These are phyloP conservation scores for Calonectria hawksworthii DNA, from an alignment of 2,329 filamentous ascomycete genomes.

Conservation along the genomic window DNA sequence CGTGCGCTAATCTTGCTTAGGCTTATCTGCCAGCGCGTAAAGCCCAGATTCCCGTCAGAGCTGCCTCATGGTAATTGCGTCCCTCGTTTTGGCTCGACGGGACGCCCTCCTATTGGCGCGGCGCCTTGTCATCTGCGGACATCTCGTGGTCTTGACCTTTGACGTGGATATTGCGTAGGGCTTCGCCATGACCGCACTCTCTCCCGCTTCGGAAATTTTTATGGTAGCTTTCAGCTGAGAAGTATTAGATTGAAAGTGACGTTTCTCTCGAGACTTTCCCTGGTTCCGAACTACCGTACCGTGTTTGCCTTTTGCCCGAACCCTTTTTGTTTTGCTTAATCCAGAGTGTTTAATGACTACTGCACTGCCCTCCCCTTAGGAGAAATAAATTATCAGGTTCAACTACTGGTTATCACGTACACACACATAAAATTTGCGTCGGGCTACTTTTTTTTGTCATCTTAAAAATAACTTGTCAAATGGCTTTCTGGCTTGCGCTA, in stretches of 20 bases:
- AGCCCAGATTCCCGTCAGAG: neutral
- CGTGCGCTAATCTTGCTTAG: neutral
- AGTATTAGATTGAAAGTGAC: neutral
- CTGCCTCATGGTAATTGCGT: constrained; percentile 1
- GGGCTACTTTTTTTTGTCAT: neutral
- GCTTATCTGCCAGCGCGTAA: neutral
- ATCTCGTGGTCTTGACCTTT: neutral
- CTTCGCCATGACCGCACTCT: neutral
- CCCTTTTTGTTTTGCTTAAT: neutral
- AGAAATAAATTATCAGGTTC: neutral
- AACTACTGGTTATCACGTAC: too few species aligned
- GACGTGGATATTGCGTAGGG: neutral
- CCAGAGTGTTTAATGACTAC: neutral
- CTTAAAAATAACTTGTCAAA: neutral
- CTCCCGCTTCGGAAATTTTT: neutral
- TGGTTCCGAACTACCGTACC: neutral
- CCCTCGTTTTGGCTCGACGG: neutral
- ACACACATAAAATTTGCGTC: too few species aligned
- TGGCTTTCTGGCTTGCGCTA: neutral
- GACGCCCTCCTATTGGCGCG: neutral
- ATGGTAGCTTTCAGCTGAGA: neutral
- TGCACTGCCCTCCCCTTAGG: neutral
- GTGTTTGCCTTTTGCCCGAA: neutral
- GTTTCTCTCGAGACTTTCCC: neutral
- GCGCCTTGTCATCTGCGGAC: neutral